Conservation (phyloP, 805 yeast species). For the Candida easanensis region DNA sequence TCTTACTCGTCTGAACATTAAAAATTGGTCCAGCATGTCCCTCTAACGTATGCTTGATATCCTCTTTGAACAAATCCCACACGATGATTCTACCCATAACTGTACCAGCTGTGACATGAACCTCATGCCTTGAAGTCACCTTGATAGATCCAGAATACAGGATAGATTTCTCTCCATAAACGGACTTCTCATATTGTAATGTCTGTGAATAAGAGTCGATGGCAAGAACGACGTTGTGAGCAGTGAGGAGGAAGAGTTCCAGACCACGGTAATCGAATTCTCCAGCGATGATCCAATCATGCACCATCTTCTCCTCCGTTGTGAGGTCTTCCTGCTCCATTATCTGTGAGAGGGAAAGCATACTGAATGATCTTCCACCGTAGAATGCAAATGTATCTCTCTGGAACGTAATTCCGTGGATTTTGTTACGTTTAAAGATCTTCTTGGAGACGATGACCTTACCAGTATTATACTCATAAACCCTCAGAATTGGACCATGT, state of each 20-base stretch:
- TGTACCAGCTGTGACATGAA: slow-evolving; percentile 82
- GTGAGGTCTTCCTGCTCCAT: slow-evolving; percentile 23
- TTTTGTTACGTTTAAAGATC: slow-evolving; percentile 69
- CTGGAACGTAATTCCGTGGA: slow-evolving; percentile 66
- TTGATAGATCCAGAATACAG: slow-evolving; percentile 82
- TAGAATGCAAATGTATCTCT: slow-evolving; percentile 40
- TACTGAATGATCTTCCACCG: slow-evolving; percentile 72
- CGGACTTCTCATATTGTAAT: slow-evolving; percentile 30
- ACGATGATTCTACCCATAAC: slow-evolving; percentile 84
- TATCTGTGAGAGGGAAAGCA: slow-evolving; percentile 35
- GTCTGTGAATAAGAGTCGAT: slow-evolving; percentile 29
- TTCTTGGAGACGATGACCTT: slow-evolving; percentile 37
- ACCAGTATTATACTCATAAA: slow-evolving; percentile 45
- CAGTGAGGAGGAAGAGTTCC: slow-evolving; percentile 57
- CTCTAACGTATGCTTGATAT: slow-evolving; percentile 51
- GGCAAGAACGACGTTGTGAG: slow-evolving; percentile 68
- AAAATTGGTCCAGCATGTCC: slow-evolving; percentile 94
- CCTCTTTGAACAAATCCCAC: slow-evolving; percentile 57
- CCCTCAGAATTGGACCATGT: slow-evolving; percentile 64
- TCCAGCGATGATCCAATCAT: slow-evolving; percentile 79
- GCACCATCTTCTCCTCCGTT: slow-evolving; percentile 46
- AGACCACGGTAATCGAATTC: slow-evolving; percentile 43
- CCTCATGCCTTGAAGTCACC: slow-evolving; percentile 37
- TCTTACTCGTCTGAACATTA: slow-evolving; percentile 60
- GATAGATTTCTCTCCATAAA: slow-evolving; percentile 72